Conservation (phyloP, 2,329 filamentous ascomycete genomes). For the Monosporascus sp. region DNA sequence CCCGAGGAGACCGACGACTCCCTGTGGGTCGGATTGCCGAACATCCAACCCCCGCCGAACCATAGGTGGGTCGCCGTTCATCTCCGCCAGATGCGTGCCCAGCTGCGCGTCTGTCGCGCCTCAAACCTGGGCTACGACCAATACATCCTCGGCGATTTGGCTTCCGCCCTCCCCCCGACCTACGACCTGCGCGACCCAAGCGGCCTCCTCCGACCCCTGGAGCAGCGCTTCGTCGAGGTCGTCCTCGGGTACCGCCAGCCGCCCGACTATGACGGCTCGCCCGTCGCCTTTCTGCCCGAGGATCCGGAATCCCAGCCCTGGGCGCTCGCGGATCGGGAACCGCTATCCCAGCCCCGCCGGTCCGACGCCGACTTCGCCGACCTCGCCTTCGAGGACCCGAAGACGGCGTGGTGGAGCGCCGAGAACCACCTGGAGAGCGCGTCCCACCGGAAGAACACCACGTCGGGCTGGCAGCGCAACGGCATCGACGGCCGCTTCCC, state of each 20-base stretch:
- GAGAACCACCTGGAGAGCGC: neutral
- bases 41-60: conserved; percentile 30
- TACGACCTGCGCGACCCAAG: conserved; percentile 40
- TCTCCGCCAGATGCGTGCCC: conserved; percentile 30
- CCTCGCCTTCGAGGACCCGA: too few species aligned
- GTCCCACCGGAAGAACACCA: conserved; percentile 27
- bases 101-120: conserved; percentile 38
- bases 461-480: conserved; percentile 34
- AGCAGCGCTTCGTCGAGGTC: conserved; percentile 43
- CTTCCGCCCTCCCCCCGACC: conserved; percentile 15
- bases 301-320: conserved; percentile 9
- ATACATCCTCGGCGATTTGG: conserved; percentile 29
- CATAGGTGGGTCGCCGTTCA: conserved; percentile 38
- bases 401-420: neutral
- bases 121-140: conserved; percentile 39
- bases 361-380: conserved; percentile 12
- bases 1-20: conserved; percentile 29
- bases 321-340: conserved; percentile 16
- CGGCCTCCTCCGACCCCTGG: conserved; percentile 33
- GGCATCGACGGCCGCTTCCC: conserved; percentile 40
- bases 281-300: conserved; percentile 29
- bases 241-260: conserved; percentile 36
- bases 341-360: conserved; percentile 22
- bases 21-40: conserved; percentile 43
- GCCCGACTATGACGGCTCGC: conserved; percentile 23